Percentiles rank a stretch among this genome's conserved stretches.
phyloP scores from a whole-genome alignment of 768 basidiomycete genomes.

The Lactarius akahatsu region DNA sequence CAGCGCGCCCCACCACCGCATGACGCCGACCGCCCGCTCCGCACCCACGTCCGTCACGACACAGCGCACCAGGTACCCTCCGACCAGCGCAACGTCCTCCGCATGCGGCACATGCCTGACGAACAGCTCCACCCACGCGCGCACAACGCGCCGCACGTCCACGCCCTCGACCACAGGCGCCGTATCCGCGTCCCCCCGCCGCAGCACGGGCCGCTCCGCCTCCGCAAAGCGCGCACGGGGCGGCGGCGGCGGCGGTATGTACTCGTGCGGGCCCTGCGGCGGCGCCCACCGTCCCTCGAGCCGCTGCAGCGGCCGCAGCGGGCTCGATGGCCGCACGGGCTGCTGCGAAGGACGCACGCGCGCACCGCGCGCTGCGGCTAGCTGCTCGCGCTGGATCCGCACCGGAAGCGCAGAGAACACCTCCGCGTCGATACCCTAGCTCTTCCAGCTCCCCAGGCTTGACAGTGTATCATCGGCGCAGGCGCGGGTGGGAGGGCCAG shows the following conservation, averaged over 20 bases:
- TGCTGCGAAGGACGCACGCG: slow-evolving; percentile 32
- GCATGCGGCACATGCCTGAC: slow-evolving; percentile 60
- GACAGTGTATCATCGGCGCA: slow-evolving; percentile 39
- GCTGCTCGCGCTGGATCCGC: slow-evolving; percentile 70
- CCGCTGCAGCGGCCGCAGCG: slow-evolving; percentile 56
- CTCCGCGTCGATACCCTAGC: slow-evolving; percentile 70
- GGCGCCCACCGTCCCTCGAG: slow-evolving; percentile 30
- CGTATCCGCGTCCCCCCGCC: slow-evolving; percentile 48
- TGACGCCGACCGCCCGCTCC: slow-evolving; percentile 64
- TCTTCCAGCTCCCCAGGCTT: slow-evolving; percentile 56
- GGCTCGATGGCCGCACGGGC: slow-evolving; percentile 17
- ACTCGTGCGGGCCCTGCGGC: slow-evolving; percentile 39
- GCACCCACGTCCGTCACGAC: slow-evolving; percentile 71
- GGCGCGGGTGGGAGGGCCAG: slow-evolving; percentile 37
- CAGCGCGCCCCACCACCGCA: slow-evolving; percentile 82
- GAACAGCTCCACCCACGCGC: slow-evolving; percentile 72
- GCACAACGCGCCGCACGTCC: slow-evolving; percentile 72
- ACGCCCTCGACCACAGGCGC: slow-evolving; percentile 59
- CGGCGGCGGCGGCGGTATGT: slow-evolving; percentile 47
- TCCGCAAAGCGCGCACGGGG: slow-evolving; percentile 56
- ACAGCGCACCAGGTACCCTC: slow-evolving; percentile 66
- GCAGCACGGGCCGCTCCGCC: slow-evolving; percentile 54
- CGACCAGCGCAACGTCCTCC: slow-evolving; percentile 74
- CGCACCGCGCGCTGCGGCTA: slow-evolving; percentile 56
- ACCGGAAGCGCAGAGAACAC: slow-evolving; percentile 66